These are phyloP conservation scores for Paracamarosporium sp. DNA, from an alignment of 2,329 filamentous ascomycete genomes.

Conservation along the genomic window DNA sequence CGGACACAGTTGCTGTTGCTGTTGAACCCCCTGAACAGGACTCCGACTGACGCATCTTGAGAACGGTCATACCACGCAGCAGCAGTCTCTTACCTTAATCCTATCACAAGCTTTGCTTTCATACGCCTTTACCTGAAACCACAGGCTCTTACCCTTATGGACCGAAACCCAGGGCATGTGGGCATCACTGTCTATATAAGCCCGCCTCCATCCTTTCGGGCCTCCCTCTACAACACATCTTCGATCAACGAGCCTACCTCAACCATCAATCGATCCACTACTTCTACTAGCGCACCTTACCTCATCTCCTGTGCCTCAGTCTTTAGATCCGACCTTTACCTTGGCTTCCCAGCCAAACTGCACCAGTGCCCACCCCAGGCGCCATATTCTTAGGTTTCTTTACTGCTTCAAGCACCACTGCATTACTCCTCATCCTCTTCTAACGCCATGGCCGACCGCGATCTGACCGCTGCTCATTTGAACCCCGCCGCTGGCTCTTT, in stretches of 20 bases:
- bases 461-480: constrained; percentile 8
- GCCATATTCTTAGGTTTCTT: too few relatives aligned
- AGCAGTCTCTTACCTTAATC: neutral
- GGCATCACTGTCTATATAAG: neutral
- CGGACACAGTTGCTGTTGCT: neutral
- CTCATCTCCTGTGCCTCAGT: neutral
- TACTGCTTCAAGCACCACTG: too few relatives aligned
- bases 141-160: neutral
- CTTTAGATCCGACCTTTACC: neutral
- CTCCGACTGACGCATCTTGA: neutral
- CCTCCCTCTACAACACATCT: neutral
- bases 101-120: neutral
- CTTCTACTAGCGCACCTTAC: neutral
- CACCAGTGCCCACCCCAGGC: too few relatives aligned
- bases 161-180: neutral
- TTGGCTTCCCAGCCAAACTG: too few relatives aligned
- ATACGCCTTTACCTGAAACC: neutral
- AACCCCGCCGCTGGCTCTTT: constrained; percentile 21
- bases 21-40: neutral
- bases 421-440: too few relatives aligned
- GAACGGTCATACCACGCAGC: neutral
- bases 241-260: neutral
- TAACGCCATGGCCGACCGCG: constrained; percentile 9
- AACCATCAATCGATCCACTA: neutral
- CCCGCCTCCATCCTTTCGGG: neutral